These are phyloP conservation scores for Picochlorum sp. DNA, from an alignment of 139 green algal species.

Conservation along the genomic window DNA sequence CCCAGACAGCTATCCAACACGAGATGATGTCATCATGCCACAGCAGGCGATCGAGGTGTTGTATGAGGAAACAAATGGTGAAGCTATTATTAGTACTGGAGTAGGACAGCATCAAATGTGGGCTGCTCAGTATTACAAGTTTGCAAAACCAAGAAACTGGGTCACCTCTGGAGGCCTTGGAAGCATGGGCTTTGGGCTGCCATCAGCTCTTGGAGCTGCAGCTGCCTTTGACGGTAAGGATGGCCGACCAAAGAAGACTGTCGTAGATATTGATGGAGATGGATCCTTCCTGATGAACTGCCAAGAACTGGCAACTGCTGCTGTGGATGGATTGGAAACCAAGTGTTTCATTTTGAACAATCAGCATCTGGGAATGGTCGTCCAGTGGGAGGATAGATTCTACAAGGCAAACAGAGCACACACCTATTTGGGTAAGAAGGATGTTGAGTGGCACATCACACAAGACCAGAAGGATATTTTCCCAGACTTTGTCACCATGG, in stretches of 20 bases:
- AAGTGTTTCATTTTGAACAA: conserved; percentile 99
- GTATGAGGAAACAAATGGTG: conserved; percentile 86
- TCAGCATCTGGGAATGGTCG: conserved; percentile 99
- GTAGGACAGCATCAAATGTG: conserved; percentile 99
- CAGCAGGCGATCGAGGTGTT: conserved; percentile 89
- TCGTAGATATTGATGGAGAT: conserved; percentile 98
- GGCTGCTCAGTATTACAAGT: conserved; percentile 91
- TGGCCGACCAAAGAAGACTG: conserved; percentile 48
- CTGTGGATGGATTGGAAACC: conserved; percentile 85
- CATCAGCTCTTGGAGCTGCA: conserved; percentile 83
- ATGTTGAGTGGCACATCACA: conserved; percentile 52
- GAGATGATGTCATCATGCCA: conserved; percentile 88
- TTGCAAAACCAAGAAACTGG: conserved; percentile 66
- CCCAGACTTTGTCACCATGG: conserved; percentile 93
- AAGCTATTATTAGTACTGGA: conserved; percentile 94
- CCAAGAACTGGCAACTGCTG: conserved; percentile 89
- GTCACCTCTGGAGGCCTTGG: conserved; percentile 86
- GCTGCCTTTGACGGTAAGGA: conserved; percentile 73
- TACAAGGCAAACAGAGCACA: conserved; percentile 98
- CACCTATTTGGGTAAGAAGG: conserved; percentile 89
- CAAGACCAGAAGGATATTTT: conserved; percentile 87
- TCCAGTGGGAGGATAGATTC: conserved; percentile 98
- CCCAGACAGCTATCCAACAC: conserved; percentile 77
- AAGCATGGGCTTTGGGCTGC: conserved; percentile 98
- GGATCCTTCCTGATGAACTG: conserved; percentile 97